A percentile compares a stretch with the other conserved stretches of the same genome.
phyloP scores from a whole-genome alignment of 2,329 filamentous ascomycete genomes.

The Fusarium paranaense region DNA sequence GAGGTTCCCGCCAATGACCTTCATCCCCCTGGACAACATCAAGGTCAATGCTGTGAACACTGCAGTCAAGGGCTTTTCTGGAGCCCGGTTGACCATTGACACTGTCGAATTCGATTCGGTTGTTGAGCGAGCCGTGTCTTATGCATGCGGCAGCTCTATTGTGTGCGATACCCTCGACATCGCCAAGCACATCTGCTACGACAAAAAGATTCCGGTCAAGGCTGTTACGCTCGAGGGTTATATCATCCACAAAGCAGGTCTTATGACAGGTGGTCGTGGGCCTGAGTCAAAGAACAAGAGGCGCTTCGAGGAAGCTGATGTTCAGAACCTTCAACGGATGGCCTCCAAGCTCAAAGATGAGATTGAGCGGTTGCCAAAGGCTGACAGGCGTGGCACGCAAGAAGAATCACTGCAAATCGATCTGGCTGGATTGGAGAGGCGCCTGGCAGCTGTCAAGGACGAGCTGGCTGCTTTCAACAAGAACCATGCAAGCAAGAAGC shows the following conservation, averaged over 20 bases:
- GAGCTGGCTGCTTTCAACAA: constrained; percentile 84
- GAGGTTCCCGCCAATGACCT: constrained; percentile 86
- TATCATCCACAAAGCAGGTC: constrained; percentile 94
- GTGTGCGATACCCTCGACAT: constrained; percentile 90
- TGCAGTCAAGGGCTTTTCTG: constrained; percentile 88
- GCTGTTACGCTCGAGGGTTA: constrained; percentile 95
- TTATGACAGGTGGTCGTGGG: constrained; percentile 95
- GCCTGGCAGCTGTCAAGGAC: constrained; percentile 75
- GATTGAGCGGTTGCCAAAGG: constrained; percentile 82
- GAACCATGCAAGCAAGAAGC: constrained; percentile 86
- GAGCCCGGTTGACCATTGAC: constrained; percentile 91
- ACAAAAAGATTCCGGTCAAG: constrained; percentile 87
- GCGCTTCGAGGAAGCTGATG: constrained; percentile 89
- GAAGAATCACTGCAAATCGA: constrained; percentile 87
- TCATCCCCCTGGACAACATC: constrained; percentile 96
- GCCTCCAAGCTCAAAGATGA: constrained; percentile 82
- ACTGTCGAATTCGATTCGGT: constrained; percentile 93
- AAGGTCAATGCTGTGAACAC: constrained; percentile 93
- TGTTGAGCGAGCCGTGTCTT: constrained; percentile 91
- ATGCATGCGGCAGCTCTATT: constrained; percentile 93
- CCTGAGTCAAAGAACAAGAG: constrained; percentile 81
- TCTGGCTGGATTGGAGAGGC: constrained; percentile 82
- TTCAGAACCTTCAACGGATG: constrained; percentile 84
- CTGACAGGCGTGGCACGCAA: constrained; percentile 78
- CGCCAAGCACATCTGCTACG: constrained; percentile 90